Evolutionary conservation across 176 grass and related monocot genomes (phyloP).

Genomic region (Puya raimondii): DNA sequence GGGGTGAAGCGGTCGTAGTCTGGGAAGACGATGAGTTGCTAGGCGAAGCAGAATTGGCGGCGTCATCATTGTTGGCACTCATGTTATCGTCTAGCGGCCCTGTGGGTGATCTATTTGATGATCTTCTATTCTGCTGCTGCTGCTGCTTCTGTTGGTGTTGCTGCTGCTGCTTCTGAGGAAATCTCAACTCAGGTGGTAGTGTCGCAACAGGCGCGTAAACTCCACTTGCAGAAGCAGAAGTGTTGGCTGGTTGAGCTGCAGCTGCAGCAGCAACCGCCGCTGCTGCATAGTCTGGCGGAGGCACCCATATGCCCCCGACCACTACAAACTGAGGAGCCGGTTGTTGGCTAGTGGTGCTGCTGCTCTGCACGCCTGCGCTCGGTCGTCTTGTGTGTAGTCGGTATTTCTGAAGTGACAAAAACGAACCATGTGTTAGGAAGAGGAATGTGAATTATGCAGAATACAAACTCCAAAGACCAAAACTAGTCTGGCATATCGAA

Average conservation of each 20-base stretch:
- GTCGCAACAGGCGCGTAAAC: constrained; percentile 35
- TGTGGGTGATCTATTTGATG: constrained; percentile 10
- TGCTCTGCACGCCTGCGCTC: constrained; percentile 27
- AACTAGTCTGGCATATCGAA: neutral
- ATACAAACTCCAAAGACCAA: neutral
- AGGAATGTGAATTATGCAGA: neutral
- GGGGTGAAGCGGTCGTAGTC: constrained; percentile 22
- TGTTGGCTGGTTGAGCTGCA: constrained; percentile 9
- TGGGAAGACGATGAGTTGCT: constrained; percentile 40
- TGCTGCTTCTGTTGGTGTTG: neutral
- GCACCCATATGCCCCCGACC: constrained; percentile 47
- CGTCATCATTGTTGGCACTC: constrained; percentile 10
- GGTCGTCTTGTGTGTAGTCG: constrained; percentile 49
- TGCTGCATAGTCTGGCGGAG: constrained; percentile 25
- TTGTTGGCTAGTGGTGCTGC: neutral
- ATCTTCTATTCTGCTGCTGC: neutral
- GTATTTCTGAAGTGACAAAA: constrained; percentile 38
- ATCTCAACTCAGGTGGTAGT: constrained; percentile 2
- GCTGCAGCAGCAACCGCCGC: neutral
- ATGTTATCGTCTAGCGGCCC: constrained; percentile 1
- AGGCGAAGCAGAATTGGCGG: constrained; percentile 23
- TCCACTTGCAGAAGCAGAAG: constrained; percentile 6
- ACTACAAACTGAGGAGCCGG: constrained; percentile 35
- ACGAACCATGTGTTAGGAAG: neutral
- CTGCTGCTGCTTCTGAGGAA: neutral